Evolutionary conservation across 768 basidiomycete genomes (phyloP), one percentile per base, ranked within the genome.

Genomic region (Boletus subcaerulescens): DNA sequence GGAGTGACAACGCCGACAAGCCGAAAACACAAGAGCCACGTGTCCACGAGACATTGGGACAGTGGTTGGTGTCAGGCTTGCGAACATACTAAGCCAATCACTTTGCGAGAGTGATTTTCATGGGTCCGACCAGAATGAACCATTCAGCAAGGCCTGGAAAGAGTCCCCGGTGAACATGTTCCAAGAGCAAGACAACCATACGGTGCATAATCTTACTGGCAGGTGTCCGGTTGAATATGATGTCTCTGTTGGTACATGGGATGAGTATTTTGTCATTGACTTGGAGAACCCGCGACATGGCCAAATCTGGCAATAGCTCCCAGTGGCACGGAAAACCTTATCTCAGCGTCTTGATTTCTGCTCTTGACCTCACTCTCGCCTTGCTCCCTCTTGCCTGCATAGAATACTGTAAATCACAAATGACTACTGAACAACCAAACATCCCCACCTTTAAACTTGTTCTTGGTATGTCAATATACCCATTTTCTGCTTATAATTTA

Each of bases 381-480:
- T 62, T 55, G 47, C 13, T 35, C 54, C 60, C 43, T 44, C 58
- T 58, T 52, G 48, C 47, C 56, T 38, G 52, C 69, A 54, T 60
- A 69, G 61, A 65, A 52, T 43, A 64, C 60, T 43, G 35, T 56
- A 56, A 54, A 59, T 56, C 55, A 58, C 60, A 59, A 59, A 87
- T 84, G 80, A 29, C 84, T 62, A 70, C 73, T 14, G 20, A 15
- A 44, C 59, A 49, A 15, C 29, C 93, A 62, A 92, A 94, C 32
- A 31, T 95, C 63, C 94, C 97, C 36, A 92, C 93, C 54, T 99
- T 98, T 83, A 99, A 99, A 77, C 93, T 99, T 72, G 96, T 98
- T 57, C 91, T 98, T 61, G 95, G 95, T 95, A 71, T 68, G 89
- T 77, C 55, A 22, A 24, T 40, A 29, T 13, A 3, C 26, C 18